Percentiles rank a stretch among this genome's conserved stretches.
Evolutionary conservation across 2,329 filamentous ascomycete genomes (phyloP).

Genomic region (Fusarium gaditjirri): DNA sequence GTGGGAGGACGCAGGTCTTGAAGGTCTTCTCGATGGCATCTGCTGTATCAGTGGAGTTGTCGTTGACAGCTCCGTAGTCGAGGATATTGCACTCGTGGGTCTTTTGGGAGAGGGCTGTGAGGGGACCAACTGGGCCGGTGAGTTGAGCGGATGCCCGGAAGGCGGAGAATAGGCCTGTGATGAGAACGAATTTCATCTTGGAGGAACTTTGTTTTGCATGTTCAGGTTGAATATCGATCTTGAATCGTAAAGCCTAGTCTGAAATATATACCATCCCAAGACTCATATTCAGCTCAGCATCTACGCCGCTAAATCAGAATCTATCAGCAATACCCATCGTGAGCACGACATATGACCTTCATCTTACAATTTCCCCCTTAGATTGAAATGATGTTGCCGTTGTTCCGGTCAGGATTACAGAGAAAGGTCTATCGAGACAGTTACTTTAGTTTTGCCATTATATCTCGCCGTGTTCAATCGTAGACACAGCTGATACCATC

Average conservation of each 20-base stretch:
- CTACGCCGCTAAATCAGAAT: neutral
- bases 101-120: neutral
- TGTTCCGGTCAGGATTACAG: neutral
- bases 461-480: neutral
- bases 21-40: neutral
- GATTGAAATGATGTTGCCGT: neutral
- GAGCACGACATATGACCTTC: neutral
- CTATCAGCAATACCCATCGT: fast-evolving
- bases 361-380: neutral
- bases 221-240: fast-evolving
- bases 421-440: no score
- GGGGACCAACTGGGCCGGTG: neutral
- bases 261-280: neutral
- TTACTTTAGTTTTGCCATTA: neutral
- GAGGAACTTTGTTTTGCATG: fast-evolving
- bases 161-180: neutral
- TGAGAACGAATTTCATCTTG: neutral
- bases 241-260: fast-evolving
- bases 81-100: neutral
- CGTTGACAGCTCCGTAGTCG: neutral
- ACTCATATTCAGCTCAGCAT: neutral
- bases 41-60: neutral
- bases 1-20: neutral
- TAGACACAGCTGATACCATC: neutral
- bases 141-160: neutral